Percentiles rank a stretch among this genome's conserved stretches.
Evolutionary conservation across 2,329 filamentous ascomycete species (phyloP).

Genomic region (Epichloe sp.): DNA sequence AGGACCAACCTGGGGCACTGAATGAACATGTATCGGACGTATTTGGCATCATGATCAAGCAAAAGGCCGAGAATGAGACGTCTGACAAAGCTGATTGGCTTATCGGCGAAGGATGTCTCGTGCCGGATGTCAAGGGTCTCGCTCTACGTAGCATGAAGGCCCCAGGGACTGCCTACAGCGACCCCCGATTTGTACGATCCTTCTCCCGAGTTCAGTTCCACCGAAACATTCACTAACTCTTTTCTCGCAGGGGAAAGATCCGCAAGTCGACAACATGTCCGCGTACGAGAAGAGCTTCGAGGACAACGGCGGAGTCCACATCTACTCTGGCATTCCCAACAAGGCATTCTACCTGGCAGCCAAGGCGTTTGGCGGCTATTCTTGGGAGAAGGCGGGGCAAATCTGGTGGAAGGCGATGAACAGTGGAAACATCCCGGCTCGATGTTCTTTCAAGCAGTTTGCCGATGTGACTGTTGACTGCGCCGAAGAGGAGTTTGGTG

Average conservation of each 20-base stretch:
- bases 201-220: neutral
- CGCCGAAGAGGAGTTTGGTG: conserved; percentile 29
- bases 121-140: conserved; percentile 35
- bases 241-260: conserved; percentile 32
- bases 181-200: conserved; percentile 35
- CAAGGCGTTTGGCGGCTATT: conserved; percentile 35
- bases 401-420: conserved; percentile 39
- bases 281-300: conserved; percentile 25
- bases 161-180: conserved; percentile 39
- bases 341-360: conserved; percentile 39
- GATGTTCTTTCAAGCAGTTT: conserved; percentile 34
- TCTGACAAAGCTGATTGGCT: conserved; percentile 39
- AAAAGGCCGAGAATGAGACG: conserved; percentile 32
- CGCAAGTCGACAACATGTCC: conserved; percentile 35
- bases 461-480: conserved; percentile 34
- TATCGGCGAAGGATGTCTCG: conserved; percentile 38
- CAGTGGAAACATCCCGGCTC: conserved; percentile 26
- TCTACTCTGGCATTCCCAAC: conserved; percentile 45
- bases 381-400: conserved; percentile 39
- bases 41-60: conserved; percentile 45
- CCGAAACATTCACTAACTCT: neutral
- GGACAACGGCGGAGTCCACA: conserved; percentile 41
- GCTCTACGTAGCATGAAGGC: conserved; percentile 41
- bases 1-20: conserved; percentile 38
- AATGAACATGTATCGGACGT: conserved; percentile 45